Conservation (phyloP, 352 stramenopile genomes). For the Phytophthora meadii region DNA sequence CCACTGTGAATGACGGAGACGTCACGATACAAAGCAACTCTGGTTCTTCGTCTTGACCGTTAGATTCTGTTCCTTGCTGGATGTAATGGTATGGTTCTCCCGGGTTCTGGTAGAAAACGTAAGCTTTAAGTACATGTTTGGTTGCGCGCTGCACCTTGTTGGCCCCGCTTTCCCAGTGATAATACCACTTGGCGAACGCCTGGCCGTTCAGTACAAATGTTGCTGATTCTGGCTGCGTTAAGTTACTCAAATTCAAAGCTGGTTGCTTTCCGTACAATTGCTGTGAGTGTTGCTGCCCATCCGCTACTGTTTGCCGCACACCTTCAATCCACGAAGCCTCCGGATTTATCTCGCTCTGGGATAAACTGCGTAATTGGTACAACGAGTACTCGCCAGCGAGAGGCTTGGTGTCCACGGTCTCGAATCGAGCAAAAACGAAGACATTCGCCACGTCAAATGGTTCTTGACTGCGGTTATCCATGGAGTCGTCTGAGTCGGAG, state of each 20-base stretch:
- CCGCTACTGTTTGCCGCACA: constrained; percentile 20
- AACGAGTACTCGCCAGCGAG: constrained; percentile 11
- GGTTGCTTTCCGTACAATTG: constrained; percentile 34
- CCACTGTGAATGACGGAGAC: constrained; percentile 50
- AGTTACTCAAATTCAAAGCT: background rate
- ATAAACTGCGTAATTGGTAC: constrained; percentile 34
- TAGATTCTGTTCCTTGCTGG: too few relatives aligned
- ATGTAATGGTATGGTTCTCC: background rate
- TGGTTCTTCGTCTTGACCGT: background rate
- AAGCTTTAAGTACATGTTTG: constrained; percentile 62
- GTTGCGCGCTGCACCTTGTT: constrained; percentile 66
- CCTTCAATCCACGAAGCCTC: constrained; percentile 72
- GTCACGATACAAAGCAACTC: constrained; percentile 44
- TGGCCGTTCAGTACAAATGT: constrained; percentile 58
- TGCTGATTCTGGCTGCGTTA: constrained; percentile 1
- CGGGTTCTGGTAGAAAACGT: constrained; percentile 47
- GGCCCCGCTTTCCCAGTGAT: too few relatives aligned
- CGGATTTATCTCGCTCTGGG: constrained; percentile 62
- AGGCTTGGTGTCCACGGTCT: constrained; percentile 39
- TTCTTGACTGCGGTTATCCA: background rate
- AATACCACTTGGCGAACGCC: too few relatives aligned
- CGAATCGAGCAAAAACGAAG: constrained; percentile 37
- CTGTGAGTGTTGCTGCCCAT: constrained; percentile 8
- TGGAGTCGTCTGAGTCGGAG: constrained; percentile 4
- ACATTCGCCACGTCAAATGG: constrained; percentile 41